A percentile compares a stretch with the other conserved stretches of the same genome.
Conservation (phyloP, 75 land plant genomes). For the Picea sitchensis region DNA sequence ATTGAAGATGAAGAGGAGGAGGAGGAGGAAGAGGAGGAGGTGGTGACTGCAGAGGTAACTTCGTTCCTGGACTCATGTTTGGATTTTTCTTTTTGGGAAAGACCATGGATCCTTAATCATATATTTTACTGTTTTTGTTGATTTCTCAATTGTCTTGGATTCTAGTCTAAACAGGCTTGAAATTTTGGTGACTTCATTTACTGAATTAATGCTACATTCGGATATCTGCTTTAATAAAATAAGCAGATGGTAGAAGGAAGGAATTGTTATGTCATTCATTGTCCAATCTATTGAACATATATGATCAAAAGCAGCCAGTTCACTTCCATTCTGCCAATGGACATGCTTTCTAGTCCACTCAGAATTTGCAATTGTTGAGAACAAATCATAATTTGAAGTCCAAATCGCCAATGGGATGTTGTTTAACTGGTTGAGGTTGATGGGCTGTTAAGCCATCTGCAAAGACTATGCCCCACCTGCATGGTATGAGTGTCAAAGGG, state of each 20-base stretch:
- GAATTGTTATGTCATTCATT: background rate
- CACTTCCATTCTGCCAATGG: background rate
- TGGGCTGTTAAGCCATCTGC: no score
- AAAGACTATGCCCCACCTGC: no score
- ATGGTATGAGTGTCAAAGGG: no score
- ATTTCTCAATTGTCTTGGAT: background rate
- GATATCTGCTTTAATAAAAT: background rate
- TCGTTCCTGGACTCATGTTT: background rate
- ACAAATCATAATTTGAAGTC: no score
- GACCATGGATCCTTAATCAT: background rate
- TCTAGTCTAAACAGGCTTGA: background rate
- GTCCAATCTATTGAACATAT: background rate
- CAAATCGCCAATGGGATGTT: no score
- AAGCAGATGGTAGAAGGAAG: background rate
- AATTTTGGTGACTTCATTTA: background rate
- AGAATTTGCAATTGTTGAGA: no score
- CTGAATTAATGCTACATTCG: background rate
- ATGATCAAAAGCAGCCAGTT: background rate
- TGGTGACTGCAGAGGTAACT: constrained; percentile 79
- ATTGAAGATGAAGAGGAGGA: background rate
- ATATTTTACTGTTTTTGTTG: background rate
- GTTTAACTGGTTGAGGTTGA: no score
- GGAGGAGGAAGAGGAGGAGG: constrained; percentile 54
- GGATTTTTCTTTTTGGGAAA: background rate
- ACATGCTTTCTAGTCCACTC: no score